Conservation (phyloP, 106 monocot genomes). For the Triglochin maritima region DNA sequence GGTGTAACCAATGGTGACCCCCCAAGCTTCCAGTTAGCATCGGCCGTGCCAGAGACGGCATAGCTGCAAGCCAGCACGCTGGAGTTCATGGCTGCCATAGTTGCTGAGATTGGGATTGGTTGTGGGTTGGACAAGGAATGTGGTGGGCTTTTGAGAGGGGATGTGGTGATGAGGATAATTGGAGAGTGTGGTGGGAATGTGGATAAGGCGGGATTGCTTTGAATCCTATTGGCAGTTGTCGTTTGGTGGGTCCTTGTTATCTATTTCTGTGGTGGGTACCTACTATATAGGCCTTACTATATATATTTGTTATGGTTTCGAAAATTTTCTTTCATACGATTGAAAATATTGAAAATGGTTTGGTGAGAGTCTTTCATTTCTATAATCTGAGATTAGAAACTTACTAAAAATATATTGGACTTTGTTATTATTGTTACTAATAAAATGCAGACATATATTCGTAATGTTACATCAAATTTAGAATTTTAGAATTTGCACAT, state of each 20-base stretch:
- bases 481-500: too few species aligned
- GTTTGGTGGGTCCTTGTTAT: conserved; percentile 11
- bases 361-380: too few species aligned
- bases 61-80: conserved; percentile 70
- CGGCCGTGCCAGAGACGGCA: conserved; percentile 32
- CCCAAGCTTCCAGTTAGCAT: conserved; percentile 32
- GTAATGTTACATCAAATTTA: too few species aligned
- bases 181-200: conserved; percentile 41
- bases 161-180: conserved; percentile 1
- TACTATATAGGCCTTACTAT: background rate
- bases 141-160: background rate
- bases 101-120: background rate
- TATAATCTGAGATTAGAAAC: too few species aligned
- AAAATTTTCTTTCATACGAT: too few species aligned
- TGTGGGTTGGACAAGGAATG: background rate
- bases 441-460: too few species aligned
- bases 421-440: too few species aligned
- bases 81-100: conserved; percentile 76
- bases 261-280: background rate
- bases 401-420: too few species aligned
- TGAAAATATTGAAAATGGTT: too few species aligned
- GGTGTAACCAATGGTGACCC: conserved; percentile 7
- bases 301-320: too few species aligned
- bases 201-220: conserved; percentile 85
- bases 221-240: conserved; percentile 38